A percentile compares a stretch with the other conserved stretches of the same genome.
Evolutionary conservation across 139 green algal species (phyloP).

Genomic region (Haematococcus sp.): DNA sequence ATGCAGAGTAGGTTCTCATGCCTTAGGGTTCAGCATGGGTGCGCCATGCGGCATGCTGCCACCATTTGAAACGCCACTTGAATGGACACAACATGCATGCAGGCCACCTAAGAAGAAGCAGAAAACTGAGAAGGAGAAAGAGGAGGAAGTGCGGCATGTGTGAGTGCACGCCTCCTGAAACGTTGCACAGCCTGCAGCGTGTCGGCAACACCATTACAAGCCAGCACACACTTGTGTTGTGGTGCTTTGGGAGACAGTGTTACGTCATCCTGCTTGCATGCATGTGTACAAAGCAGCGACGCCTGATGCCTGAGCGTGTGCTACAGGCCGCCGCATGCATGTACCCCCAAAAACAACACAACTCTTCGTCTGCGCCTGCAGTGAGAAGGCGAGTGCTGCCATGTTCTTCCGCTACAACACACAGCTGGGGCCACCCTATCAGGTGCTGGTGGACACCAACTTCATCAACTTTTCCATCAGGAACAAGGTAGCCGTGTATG

Average conservation of each 20-base stretch:
- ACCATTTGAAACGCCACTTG: too few relatives aligned
- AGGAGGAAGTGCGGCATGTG: slow-evolving; percentile 47
- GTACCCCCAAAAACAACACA: too few relatives aligned
- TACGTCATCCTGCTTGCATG: too few relatives aligned
- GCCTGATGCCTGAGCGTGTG: too few relatives aligned
- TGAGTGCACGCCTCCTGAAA: too few relatives aligned
- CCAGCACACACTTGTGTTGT: too few relatives aligned
- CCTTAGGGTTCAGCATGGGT: background rate
- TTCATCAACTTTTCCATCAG: slow-evolving; percentile 99
- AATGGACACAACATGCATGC: too few relatives aligned
- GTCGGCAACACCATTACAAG: background rate
- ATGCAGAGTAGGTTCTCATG: slow-evolving; percentile 35
- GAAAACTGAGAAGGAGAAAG: slow-evolving; percentile 48
- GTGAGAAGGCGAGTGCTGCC: slow-evolving; percentile 80
- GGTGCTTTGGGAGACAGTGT: too few relatives aligned
- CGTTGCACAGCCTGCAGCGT: background rate
- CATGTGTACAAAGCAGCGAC: too few relatives aligned
- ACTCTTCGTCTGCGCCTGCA: slow-evolving; percentile 26
- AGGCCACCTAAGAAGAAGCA: slow-evolving; percentile 54
- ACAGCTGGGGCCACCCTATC: slow-evolving; percentile 95
- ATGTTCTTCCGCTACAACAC: slow-evolving; percentile 99
- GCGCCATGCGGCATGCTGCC: background rate
- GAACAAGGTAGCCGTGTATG: slow-evolving; percentile 82
- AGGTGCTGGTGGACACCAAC: slow-evolving; percentile 98
- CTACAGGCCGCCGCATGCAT: too few relatives aligned